Conservation (phyloP, 495 filamentous ascomycete species). For the Letharia columbiana region DNA sequence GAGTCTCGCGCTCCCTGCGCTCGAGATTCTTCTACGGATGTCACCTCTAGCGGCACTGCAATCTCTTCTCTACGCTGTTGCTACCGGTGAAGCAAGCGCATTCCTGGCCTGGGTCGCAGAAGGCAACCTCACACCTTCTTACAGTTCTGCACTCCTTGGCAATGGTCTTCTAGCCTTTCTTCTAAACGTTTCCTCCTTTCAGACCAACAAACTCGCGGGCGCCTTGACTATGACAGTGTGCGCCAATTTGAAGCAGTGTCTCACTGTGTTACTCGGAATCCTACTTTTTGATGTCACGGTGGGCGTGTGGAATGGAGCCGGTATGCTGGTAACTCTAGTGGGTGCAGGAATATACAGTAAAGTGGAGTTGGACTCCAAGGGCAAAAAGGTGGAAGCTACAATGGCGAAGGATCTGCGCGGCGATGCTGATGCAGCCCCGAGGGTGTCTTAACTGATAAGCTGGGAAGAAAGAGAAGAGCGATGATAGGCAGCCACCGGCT, state of each 20-base stretch:
- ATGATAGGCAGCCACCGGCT: not conserved
- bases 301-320: slow-evolving; percentile 32
- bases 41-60: slow-evolving; percentile 46
- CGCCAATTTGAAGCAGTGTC: slow-evolving; percentile 50
- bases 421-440: not conserved
- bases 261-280: slow-evolving; percentile 48
- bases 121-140: slow-evolving; percentile 14
- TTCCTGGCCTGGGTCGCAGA: slow-evolving; percentile 14
- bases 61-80: slow-evolving; percentile 39
- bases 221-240: slow-evolving; percentile 51
- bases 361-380: slow-evolving; percentile 20
- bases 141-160: slow-evolving; percentile 29
- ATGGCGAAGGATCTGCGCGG: slow-evolving; percentile 9
- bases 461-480: too few relatives aligned
- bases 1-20: slow-evolving; percentile 39
- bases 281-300: slow-evolving; percentile 44
- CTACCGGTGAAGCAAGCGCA: slow-evolving; percentile 36
- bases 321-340: slow-evolving; percentile 19
- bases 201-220: slow-evolving; percentile 48
- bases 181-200: slow-evolving; percentile 47
- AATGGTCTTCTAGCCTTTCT: slow-evolving; percentile 47
- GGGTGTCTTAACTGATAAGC: not conserved
- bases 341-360: slow-evolving; percentile 21
- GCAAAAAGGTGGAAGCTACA: slow-evolving; percentile 8
- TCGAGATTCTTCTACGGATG: slow-evolving; percentile 49